Conservation (phyloP, 2,329 filamentous ascomycete species). For the Aspergillus aculeatinus region DNA sequence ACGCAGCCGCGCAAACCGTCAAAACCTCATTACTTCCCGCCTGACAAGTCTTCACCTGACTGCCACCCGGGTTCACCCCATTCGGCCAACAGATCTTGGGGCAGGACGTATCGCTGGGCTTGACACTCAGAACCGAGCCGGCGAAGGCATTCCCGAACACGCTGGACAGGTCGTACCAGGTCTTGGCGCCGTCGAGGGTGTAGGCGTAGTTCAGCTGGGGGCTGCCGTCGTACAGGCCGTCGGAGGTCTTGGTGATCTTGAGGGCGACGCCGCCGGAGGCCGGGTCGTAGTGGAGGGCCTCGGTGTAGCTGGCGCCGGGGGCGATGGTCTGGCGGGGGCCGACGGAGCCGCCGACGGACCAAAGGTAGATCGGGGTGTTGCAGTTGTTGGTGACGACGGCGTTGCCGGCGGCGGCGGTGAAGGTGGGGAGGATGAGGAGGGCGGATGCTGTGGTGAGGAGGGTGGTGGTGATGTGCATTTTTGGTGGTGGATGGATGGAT, state of each 20-base stretch:
- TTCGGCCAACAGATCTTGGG: conserved; percentile 33
- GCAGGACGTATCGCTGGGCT: conserved; percentile 27
- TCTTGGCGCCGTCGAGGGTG: conserved; percentile 35
- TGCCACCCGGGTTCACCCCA: conserved; percentile 31
- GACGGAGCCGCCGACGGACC: conserved; percentile 38
- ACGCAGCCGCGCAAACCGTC: conserved; percentile 31
- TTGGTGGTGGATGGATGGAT: conserved; percentile 6
- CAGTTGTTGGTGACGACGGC: conserved; percentile 44
- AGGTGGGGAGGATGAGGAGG: conserved; percentile 33
- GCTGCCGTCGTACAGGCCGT: conserved; percentile 39
- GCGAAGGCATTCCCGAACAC: conserved; percentile 46
- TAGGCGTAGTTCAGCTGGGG: conserved; percentile 45
- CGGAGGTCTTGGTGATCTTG: conserved; percentile 40
- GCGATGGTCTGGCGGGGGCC: conserved; percentile 32
- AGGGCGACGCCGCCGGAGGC: conserved; percentile 43
- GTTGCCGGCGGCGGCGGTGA: conserved; percentile 36
- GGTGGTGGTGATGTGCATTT: conserved; percentile 36
- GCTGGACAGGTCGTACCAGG: conserved; percentile 46
- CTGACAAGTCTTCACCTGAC: conserved; percentile 32
- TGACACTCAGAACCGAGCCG: conserved; percentile 26
- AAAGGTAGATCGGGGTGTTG: conserved; percentile 37
- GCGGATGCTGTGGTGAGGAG: conserved; percentile 21
- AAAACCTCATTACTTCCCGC: conserved; percentile 28
- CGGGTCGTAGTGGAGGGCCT: conserved; percentile 36
- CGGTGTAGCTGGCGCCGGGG: conserved; percentile 34